Evolutionary conservation across 2,329 filamentous ascomycete genomes (phyloP).

Genomic region (Spiromastix sp.): DNA sequence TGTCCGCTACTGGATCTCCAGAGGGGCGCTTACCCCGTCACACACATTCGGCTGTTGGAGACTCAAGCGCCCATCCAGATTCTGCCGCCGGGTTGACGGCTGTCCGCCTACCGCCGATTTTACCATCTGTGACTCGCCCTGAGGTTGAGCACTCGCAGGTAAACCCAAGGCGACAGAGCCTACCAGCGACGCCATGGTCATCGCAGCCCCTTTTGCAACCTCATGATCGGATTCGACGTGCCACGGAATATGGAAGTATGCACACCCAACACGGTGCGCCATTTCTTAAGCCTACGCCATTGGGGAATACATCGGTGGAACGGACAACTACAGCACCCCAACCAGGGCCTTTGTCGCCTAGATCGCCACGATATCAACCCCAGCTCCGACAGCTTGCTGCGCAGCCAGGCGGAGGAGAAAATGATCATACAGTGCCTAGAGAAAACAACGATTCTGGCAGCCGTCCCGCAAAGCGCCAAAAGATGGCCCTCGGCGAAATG

Average conservation of each 20-base stretch:
- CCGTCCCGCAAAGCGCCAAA: constrained; percentile 3
- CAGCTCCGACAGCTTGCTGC: too few relatives aligned
- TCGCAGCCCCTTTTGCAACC: constrained; percentile 4
- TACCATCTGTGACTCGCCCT: constrained; percentile 2
- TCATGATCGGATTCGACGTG: too few relatives aligned
- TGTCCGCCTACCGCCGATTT: constrained; percentile 8
- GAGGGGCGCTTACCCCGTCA: constrained; percentile 3
- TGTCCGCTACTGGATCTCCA: constrained; percentile 4
- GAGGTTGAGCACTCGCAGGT: constrained; percentile 5
- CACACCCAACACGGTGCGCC: too few relatives aligned
- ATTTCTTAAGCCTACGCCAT: too few relatives aligned
- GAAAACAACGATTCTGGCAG: too few relatives aligned
- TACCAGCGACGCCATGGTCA: not conserved
- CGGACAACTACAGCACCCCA: too few relatives aligned
- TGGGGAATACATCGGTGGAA: too few relatives aligned
- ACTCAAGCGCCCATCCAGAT: not conserved
- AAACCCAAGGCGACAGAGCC: not conserved
- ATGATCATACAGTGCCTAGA: too few relatives aligned
- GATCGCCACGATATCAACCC: too few relatives aligned
- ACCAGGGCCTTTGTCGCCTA: too few relatives aligned
- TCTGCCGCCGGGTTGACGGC: constrained; percentile 2
- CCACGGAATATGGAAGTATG: too few relatives aligned
- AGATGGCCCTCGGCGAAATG: constrained; percentile 14
- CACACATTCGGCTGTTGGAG: not conserved
- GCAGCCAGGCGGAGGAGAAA: too few relatives aligned